These are phyloP conservation scores for Aquilaria malaccensis DNA, from an alignment of 345 rosid genomes.

Conservation along the genomic window DNA sequence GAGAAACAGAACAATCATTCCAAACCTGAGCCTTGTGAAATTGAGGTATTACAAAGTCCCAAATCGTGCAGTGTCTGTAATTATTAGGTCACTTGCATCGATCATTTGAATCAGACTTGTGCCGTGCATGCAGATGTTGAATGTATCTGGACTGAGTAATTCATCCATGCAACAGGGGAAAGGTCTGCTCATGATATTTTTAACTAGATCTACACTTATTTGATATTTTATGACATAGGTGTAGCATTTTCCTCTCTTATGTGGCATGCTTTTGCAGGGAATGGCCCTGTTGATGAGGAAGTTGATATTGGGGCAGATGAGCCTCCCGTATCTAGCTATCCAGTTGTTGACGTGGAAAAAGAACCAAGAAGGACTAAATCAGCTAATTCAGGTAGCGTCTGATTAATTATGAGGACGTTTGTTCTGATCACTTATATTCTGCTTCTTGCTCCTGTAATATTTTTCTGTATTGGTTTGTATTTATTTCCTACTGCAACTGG, in stretches of 20 bases:
- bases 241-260: constrained; percentile 1
- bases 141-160: constrained; percentile 70
- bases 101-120: neutral
- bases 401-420: neutral
- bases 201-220: neutral
- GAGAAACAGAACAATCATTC: constrained; percentile 52
- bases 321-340: constrained; percentile 57
- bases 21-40: constrained; percentile 69
- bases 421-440: neutral
- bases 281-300: constrained; percentile 69
- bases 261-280: constrained; percentile 37
- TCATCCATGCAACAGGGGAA: constrained; percentile 66
- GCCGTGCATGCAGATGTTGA: constrained; percentile 41
- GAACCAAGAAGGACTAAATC: constrained; percentile 21
- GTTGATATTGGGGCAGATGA: constrained; percentile 80
- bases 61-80: constrained; percentile 15
- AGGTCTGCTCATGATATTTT: constrained; percentile 33
- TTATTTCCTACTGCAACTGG: neutral
- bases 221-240: neutral
- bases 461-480: neutral
- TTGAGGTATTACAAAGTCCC: constrained; percentile 48
- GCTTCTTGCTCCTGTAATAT: neutral
- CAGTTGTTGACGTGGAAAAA: constrained; percentile 39
- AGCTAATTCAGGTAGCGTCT: constrained; percentile 31
- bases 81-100: neutral